Evolutionary conservation across 2,329 filamentous ascomycete species (phyloP), one percentile per base, ranked within the genome.

Genomic region (Cercospora sp.): DNA sequence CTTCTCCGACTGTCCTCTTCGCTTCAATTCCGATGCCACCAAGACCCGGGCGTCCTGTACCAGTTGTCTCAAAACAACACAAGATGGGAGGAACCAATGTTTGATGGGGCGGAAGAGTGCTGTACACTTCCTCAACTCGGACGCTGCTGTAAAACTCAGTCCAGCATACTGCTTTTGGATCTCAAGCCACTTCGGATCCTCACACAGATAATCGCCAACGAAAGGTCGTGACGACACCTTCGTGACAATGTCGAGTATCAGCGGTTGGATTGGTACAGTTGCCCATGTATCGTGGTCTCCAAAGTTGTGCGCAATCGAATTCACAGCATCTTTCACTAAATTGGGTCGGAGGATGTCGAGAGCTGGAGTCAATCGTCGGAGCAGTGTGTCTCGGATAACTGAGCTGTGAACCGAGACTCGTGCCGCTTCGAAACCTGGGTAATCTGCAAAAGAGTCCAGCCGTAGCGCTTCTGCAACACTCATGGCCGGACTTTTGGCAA

Each of bases 241-340:
- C 4, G 79, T 76, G 32, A 83, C 76, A 5, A 82, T 70, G 1
- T 75, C 71, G 0, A 77, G 74, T 37, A 80, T 58, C 16, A 69
- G 67, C 9, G 67, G 32, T 63, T 77, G 73, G 49, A 77, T 67
- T 16, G 57, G 26, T 1, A 58, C 40, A 4, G 66, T 66, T 10
- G 69, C 62, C 73, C 72, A 76, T 18, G 75, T 66, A 9, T 26
- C 13, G 55, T 65, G 51, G 21, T 74, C 69, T 53, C 73, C 73
- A 34, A 73, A 69, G 57, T 71, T 65, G 30, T 73, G 68, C 10
- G 68, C 69, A 7, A 72, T 65, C 16, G 70, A 60, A 9, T 66
- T 49, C 4, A 63, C 67, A n/a, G 70, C 69, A 63, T 76, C 74
- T n/a, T 74, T 71, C 16, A 73, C 69, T 9, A 75, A 67, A 12